Conservation (phyloP, 176 grass and related monocot species). For the Hordeum marinum region DNA sequence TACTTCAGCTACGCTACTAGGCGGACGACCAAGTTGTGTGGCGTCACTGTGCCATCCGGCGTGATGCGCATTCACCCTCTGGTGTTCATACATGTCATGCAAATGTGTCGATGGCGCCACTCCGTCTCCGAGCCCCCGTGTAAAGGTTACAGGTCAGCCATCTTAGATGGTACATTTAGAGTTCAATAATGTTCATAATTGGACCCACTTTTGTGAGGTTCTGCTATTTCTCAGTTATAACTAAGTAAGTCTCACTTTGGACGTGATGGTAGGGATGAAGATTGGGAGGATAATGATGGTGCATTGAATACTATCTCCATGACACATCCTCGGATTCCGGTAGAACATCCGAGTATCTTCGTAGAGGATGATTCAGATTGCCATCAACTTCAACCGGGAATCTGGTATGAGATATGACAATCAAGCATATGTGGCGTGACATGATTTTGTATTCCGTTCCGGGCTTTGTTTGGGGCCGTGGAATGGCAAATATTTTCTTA, state of each 20-base stretch:
- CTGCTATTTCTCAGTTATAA: not conserved
- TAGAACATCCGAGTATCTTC: conserved; percentile 54
- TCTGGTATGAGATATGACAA: conserved; percentile 35
- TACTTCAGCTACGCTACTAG: conserved; percentile 84
- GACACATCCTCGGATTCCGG: conserved; percentile 67
- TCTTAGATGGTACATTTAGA: not conserved
- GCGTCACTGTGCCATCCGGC: conserved; percentile 41
- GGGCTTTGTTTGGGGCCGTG: no score
- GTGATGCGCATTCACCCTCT: conserved; percentile 54
- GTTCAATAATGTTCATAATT: not conserved
- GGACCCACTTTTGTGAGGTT: not conserved
- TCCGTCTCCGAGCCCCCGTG: conserved; percentile 32
- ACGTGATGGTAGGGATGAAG: conserved; percentile 46
- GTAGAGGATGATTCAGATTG: conserved; percentile 38
- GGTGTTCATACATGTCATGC: conserved; percentile 51
- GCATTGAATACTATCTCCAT: conserved; percentile 84
- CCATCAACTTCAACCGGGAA: conserved; percentile 41
- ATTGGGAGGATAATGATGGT: conserved; percentile 92
- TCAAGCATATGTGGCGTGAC: not conserved
- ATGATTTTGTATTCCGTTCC: not conserved
- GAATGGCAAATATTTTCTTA: no score
- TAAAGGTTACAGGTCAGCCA: conserved; percentile 45
- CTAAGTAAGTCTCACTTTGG: not conserved
- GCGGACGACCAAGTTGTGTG: conserved; percentile 27
- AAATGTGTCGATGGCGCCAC: conserved; percentile 64